Percentiles rank a stretch among this genome's conserved stretches.
Evolutionary conservation across 768 basidiomycete species (phyloP).

Genomic region (Russula brevipes): DNA sequence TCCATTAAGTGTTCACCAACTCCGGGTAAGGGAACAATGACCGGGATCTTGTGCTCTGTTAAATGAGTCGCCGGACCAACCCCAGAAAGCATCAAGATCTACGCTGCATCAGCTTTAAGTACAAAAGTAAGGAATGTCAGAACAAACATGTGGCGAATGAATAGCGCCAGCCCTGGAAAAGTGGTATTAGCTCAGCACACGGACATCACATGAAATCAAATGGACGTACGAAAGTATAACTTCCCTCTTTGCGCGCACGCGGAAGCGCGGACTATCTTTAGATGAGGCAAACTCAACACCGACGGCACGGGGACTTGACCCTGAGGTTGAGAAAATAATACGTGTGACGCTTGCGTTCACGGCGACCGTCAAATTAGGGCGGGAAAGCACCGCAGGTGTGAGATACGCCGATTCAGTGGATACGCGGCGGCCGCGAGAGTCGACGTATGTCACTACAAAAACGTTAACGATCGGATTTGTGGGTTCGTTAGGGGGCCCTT

Average conservation of each 20-base stretch:
- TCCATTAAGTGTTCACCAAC: constrained; percentile 74
- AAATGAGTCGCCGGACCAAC: constrained; percentile 64
- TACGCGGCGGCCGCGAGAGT: constrained; percentile 47
- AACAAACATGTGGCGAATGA: constrained; percentile 52
- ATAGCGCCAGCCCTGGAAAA: constrained; percentile 51
- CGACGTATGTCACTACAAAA: constrained; percentile 60
- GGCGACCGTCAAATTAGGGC: constrained; percentile 61
- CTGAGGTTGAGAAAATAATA: constrained; percentile 43
- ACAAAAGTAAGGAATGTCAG: not conserved
- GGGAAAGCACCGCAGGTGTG: constrained; percentile 54
- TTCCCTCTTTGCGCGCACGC: constrained; percentile 49
- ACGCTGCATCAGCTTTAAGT: constrained; percentile 4
- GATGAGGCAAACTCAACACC: constrained; percentile 53
- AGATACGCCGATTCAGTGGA: constrained; percentile 65
- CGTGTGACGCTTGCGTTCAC: constrained; percentile 53
- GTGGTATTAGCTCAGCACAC: not conserved
- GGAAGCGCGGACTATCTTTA: constrained; percentile 38
- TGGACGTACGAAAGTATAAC: constrained; percentile 54
- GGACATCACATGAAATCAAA: not conserved
- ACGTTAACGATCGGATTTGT: constrained; percentile 18
- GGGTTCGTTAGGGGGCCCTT: constrained; percentile 7
- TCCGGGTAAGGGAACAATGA: constrained; percentile 59
- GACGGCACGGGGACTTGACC: constrained; percentile 41
- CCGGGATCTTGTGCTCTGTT: constrained; percentile 45
- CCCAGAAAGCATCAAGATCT: constrained; percentile 71